Evolutionary conservation across 306 rosid genomes (phyloP).

Genomic region (Sechiopsis laciniata): DNA sequence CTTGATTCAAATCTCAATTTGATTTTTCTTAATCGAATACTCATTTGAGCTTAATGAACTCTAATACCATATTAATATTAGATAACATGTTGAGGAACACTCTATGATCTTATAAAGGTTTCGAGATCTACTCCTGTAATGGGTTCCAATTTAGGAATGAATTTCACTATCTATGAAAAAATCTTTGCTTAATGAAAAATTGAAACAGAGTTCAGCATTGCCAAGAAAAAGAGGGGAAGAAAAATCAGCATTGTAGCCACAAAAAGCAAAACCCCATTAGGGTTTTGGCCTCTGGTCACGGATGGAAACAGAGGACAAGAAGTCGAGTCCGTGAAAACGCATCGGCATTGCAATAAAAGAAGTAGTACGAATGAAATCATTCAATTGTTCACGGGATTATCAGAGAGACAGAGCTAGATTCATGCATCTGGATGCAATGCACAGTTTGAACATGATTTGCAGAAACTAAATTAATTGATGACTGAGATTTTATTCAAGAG

Average conservation of each 20-base stretch:
- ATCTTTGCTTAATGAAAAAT: background rate
- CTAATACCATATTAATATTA: no score
- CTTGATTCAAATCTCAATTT: no score
- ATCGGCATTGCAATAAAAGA: background rate
- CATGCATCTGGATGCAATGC: background rate
- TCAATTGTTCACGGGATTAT: constrained; percentile 8
- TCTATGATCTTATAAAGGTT: no score
- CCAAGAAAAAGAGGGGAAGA: no score
- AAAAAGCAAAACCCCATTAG: background rate
- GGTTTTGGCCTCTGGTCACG: background rate
- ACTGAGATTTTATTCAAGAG: background rate
- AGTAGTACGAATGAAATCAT: background rate
- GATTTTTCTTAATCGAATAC: no score
- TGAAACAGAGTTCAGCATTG: background rate
- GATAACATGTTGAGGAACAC: no score
- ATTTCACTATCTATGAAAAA: background rate
- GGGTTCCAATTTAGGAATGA: background rate
- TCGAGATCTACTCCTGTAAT: no score
- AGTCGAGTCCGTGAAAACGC: constrained; percentile 5
- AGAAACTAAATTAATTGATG: background rate
- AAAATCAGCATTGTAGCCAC: background rate
- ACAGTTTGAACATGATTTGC: background rate
- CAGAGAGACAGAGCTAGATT: constrained; percentile 1
- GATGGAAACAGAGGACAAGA: background rate
- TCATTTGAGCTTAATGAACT: no score